Base-by-base conservation (phyloP, 164 flowering plant genomes). In the Liquidambar formosana region DNA sequence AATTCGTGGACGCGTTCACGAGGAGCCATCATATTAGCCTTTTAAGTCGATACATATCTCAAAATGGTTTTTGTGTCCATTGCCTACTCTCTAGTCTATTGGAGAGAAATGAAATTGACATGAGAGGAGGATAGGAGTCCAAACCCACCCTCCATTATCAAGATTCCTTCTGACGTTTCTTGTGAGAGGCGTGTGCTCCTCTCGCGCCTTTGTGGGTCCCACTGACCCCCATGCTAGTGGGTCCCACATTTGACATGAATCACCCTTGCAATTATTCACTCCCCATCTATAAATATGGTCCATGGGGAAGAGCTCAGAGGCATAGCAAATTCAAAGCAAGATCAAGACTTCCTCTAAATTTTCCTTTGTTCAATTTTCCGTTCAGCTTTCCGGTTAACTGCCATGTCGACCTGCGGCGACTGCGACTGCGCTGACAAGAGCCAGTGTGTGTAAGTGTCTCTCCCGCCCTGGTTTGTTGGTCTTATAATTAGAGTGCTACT, bases 341-440 rank as follows among this genome's bases (percentile, higher is more conserved):
- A 52, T 22, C 22, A 33, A 21, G 19, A 66, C 15, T 12, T 8
- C 21, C 54, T 18, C 1, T 23, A 33, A 22, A 5, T 22, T 43
- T 62, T 25, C 33, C 25, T 5, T 16, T 3, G 12, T 49, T 47
- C 41, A 26, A 58, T 68, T 66, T 62, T 23, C n/a, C n/a, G n/a
- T n/a, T n/a, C n/a, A n/a, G n/a, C n/a, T 45, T 51, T 65, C 46
- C 9, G 2, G 45, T 28, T 41, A 18, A 22, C 53, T 69, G 79
- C 76, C 84, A 90, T 90, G 96, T 86, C 91, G 68, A 62, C 58
- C 81, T 91, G 96, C 69, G 88, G 79, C 33, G 83, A 80, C 92
- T 91, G 93, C 75, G 86, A 85, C 85, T 91, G 96, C 66, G 77
- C 93, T 75, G 91, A 88, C 89, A 84, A 82, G 81, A 83, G 72